Percentiles rank a stretch among this genome's conserved stretches.
These are phyloP conservation scores for Pseudocercospora fuligena DNA, from an alignment of 2,329 filamentous ascomycete genomes.

Conservation along the genomic window DNA sequence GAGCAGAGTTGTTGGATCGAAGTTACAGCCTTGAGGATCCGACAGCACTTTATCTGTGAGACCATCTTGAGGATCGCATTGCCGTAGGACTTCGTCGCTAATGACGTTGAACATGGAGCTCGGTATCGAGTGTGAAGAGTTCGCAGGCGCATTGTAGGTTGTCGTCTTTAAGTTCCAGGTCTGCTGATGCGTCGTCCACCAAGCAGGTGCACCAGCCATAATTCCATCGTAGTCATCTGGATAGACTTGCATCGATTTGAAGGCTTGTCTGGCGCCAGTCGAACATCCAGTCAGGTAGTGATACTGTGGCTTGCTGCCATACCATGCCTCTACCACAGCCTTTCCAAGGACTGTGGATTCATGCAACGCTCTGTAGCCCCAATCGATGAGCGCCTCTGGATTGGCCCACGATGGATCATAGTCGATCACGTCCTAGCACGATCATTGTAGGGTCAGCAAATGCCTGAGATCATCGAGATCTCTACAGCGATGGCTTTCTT, in stretches of 20 bases:
- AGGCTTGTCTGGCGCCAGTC: conserved; percentile 60
- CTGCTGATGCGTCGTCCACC: conserved; percentile 55
- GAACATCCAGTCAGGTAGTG: conserved; percentile 63
- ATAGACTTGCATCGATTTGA: conserved; percentile 57
- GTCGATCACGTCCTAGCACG: background rate
- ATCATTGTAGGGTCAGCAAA: no score
- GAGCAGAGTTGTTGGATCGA: conserved; percentile 46
- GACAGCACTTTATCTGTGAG: conserved; percentile 55
- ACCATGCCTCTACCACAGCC: background rate
- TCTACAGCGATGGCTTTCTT: no score
- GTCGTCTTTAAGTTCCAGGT: background rate
- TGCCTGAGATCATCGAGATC: no score
- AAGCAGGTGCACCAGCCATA: conserved; percentile 56
- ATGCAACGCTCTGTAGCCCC: conserved; percentile 1
- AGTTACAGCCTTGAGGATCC: conserved; percentile 49
- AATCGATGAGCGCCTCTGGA: background rate
- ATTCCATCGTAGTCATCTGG: conserved; percentile 63
- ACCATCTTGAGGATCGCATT: conserved; percentile 57
- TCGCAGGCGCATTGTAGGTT: background rate
- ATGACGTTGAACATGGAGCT: conserved; percentile 48
- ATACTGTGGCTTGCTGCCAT: conserved; percentile 47
- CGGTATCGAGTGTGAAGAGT: background rate
- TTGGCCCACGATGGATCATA: background rate
- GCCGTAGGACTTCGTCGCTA: conserved; percentile 47
- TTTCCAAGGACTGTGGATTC: conserved; percentile 1